Evolutionary conservation across 2,329 filamentous ascomycete species (phyloP).

Genomic region (Dothideomycetidae sp.): DNA sequence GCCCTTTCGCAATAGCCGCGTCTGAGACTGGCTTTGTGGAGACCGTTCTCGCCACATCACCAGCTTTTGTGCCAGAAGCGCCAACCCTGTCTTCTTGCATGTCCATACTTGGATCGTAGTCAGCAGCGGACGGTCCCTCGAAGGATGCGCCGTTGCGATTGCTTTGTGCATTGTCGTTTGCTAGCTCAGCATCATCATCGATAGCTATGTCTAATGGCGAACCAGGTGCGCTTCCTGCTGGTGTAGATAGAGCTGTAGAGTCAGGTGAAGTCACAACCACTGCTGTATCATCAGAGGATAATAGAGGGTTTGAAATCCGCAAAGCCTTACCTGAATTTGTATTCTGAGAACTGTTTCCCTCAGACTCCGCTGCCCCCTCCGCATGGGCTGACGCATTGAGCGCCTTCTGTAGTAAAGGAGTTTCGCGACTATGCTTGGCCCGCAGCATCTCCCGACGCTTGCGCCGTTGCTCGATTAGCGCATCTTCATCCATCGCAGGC

Average conservation of each 20-base stretch:
- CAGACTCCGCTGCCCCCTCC: neutral
- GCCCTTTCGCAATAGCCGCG: too few relatives aligned
- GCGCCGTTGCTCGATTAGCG: slow-evolving; percentile 71
- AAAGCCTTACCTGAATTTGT: slow-evolving; percentile 11
- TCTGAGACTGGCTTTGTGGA: neutral
- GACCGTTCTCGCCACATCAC: slow-evolving; percentile 11
- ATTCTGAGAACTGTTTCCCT: neutral
- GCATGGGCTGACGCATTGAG: slow-evolving; percentile 4
- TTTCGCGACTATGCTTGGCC: slow-evolving; percentile 55
- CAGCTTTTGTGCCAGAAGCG: slow-evolving; percentile 18
- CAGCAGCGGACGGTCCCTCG: slow-evolving; percentile 77
- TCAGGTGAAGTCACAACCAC: slow-evolving; percentile 2
- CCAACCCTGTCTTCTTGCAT: slow-evolving; percentile 65
- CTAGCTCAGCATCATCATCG: slow-evolving; percentile 27
- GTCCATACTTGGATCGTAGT: slow-evolving; percentile 80
- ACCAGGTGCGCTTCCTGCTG: slow-evolving; percentile 35
- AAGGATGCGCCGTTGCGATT: slow-evolving; percentile 32
- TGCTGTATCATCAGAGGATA: neutral
- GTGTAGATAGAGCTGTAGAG: slow-evolving; percentile 26
- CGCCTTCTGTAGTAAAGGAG: slow-evolving; percentile 11
- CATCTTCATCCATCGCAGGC: slow-evolving; percentile 56
- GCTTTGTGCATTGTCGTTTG: slow-evolving; percentile 20
- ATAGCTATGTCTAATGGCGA: slow-evolving; percentile 27
- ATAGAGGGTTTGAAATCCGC: neutral
- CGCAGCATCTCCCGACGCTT: slow-evolving; percentile 73